Percentiles rank a stretch among this genome's conserved stretches.
These are phyloP conservation scores for Simplicillium aogashimaense DNA, from an alignment of 2,329 filamentous ascomycete genomes.

Conservation along the genomic window DNA sequence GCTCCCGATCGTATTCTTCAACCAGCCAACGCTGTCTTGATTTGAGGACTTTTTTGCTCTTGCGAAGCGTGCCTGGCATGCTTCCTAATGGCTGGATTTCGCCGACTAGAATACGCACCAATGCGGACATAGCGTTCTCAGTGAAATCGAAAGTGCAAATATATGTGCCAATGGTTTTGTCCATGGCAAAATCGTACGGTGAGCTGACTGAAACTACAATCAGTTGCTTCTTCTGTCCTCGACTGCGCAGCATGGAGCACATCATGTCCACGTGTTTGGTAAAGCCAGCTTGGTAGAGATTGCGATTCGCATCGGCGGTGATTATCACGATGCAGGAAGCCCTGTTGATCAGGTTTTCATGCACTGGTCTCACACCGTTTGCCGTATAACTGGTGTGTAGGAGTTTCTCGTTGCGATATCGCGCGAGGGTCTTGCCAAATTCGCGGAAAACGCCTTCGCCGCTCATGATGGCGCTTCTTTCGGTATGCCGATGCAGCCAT, in stretches of 20 bases:
- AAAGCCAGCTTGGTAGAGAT: slow-evolving; percentile 88
- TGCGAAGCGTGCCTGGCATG: slow-evolving; percentile 66
- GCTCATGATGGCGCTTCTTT: slow-evolving; percentile 65
- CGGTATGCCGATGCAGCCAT: slow-evolving; percentile 44
- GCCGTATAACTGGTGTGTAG: slow-evolving; percentile 93
- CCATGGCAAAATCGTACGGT: slow-evolving; percentile 93
- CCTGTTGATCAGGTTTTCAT: slow-evolving; percentile 84
- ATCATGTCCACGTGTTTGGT: slow-evolving; percentile 96
- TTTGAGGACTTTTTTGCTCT: slow-evolving; percentile 78
- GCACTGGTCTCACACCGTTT: slow-evolving; percentile 82
- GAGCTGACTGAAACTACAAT: slow-evolving; percentile 91
- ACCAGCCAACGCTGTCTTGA: slow-evolving; percentile 94
- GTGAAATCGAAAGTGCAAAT: slow-evolving; percentile 96
- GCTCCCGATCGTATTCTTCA: slow-evolving; percentile 72
- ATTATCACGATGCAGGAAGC: slow-evolving; percentile 83
- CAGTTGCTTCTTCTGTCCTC: slow-evolving; percentile 76
- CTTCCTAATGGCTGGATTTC: slow-evolving; percentile 53
- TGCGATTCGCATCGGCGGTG: slow-evolving; percentile 88
- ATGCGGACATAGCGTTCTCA: slow-evolving; percentile 75
- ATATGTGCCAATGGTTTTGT: slow-evolving; percentile 82
- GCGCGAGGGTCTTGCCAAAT: slow-evolving; percentile 76
- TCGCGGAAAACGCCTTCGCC: slow-evolving; percentile 90
- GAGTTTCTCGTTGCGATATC: slow-evolving; percentile 75
- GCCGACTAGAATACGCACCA: slow-evolving; percentile 77
- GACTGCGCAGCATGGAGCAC: slow-evolving; percentile 70